Conservation (phyloP, 2,329 filamentous ascomycete species). For the Nemania sp. region DNA sequence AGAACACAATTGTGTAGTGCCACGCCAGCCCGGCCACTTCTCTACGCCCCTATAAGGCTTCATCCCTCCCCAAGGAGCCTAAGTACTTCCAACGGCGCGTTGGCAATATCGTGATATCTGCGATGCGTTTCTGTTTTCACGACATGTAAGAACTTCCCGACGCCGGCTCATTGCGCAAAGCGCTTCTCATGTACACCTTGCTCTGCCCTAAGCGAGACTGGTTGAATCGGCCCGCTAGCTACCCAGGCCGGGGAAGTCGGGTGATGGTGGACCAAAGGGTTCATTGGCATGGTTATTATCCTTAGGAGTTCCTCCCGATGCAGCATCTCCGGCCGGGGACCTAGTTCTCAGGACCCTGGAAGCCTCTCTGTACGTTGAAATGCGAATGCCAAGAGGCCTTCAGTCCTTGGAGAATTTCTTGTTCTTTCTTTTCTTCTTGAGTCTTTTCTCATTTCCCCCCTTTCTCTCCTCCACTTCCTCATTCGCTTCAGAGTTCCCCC, state of each 20-base stretch:
- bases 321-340: no score
- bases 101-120: neutral
- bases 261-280: neutral
- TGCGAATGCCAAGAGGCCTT: constrained; percentile 1
- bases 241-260: neutral
- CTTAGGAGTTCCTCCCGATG: no score
- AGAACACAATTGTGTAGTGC: neutral
- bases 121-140: neutral
- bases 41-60: neutral
- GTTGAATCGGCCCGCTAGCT: neutral
- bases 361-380: neutral
- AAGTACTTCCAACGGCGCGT: neutral
- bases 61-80: neutral
- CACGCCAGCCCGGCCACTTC: neutral
- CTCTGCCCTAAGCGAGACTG: neutral
- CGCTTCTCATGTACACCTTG: neutral
- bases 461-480: constrained; percentile 49
- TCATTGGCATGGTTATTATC: neutral
- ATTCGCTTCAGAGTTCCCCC: constrained; percentile 50
- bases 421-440: constrained; percentile 49
- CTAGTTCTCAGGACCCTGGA: neutral
- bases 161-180: neutral
- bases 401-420: constrained; percentile 44
- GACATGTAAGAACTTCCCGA: neutral
- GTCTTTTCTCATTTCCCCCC: constrained; percentile 24